Evolutionary conservation across 805 yeast genomes (phyloP), one percentile per base, ranked within the genome.

Genomic region (Wickerhamiella musiphila): DNA sequence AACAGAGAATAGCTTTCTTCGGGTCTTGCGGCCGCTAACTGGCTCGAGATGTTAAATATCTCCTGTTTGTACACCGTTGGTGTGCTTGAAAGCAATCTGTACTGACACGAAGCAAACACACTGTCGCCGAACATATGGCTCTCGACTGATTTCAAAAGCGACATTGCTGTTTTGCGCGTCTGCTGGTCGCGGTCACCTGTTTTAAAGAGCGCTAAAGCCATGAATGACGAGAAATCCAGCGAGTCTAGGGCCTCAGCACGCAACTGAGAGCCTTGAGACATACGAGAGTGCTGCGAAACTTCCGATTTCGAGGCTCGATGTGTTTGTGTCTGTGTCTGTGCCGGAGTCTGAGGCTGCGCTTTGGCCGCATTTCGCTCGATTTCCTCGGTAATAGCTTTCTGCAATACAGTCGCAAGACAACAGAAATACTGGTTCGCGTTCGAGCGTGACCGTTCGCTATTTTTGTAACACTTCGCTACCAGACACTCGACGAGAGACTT

Each of bases 31-130:
- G 41, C 48, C 0, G 93, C 84, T 49, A 81, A 69, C 37, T 73
- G 71, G 6, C 74, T 66, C 0, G 94, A 76, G 15, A 84, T 58
- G 34, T 78, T 81, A 42, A 77, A 75, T 34, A 86, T 66, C 0
- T 93, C 92, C 26, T 86, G 72, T 48, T 83, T 83, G 58, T 77
- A 84, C 4, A 90, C 82, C 5, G 82, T 78, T 43, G 77, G 70
- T 5, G 93, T 76, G 21, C 70, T 64, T 39, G 82, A 78, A 31
- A 75, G 68, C 10, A 82, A 67, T 23, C 79, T 65, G 46, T 79
- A 86, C 22, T 70, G 66, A 47, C 70, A 79, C 15, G 65, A 65
- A 6, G 64, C 65, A 2, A 74, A 57, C 11, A 65, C 61, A 0
- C 70, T 60, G 1, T 72, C 61, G 21, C 68, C 66, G 41, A 65